phyloP scores from a whole-genome alignment of 1,284 basidiomycete species.

The Afroboletus lepidellus region DNA sequence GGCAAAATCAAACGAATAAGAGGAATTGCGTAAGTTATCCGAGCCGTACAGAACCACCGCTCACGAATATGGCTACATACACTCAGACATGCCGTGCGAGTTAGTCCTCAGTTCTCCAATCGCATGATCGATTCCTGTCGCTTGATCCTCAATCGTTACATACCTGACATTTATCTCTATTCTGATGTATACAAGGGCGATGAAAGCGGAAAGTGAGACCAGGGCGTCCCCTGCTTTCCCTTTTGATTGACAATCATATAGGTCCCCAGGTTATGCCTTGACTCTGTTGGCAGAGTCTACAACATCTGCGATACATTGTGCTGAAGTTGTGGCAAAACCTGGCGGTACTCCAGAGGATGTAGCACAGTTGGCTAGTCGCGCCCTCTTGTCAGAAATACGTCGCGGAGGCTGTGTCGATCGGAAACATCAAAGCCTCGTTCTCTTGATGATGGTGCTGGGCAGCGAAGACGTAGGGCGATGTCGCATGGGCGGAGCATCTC shows the following conservation, averaged over 20 bases:
- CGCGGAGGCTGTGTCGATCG: constrained; percentile 90
- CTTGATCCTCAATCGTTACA: constrained; percentile 91
- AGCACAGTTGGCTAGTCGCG: constrained; percentile 75
- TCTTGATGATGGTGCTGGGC: constrained; percentile 91
- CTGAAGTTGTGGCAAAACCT: constrained; percentile 81
- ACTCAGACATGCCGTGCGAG: constrained; percentile 85
- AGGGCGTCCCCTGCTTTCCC: background rate
- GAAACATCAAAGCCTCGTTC: constrained; percentile 85
- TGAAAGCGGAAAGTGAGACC: constrained; percentile 88
- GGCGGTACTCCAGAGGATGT: constrained; percentile 91
- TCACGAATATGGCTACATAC: constrained; percentile 8
- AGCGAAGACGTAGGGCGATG: constrained; percentile 95
- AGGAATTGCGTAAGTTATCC: constrained; percentile 80
- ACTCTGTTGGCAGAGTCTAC: constrained; percentile 91
- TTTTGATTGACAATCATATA: constrained; percentile 30
- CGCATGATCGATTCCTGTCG: constrained; percentile 95
- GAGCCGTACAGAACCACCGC: background rate
- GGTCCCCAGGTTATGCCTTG: constrained; percentile 94
- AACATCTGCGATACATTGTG: constrained; percentile 84
- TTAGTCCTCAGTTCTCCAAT: constrained; percentile 96
- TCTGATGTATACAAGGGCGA: constrained; percentile 98
- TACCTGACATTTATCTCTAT: constrained; percentile 97
- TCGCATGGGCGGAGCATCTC: constrained; percentile 79
- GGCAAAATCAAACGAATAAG: constrained; percentile 94
- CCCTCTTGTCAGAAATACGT: constrained; percentile 77